A percentile compares a stretch with the other conserved stretches of the same genome.
Conservation (phyloP, 768 basidiomycete genomes). For the Mycena pura region DNA sequence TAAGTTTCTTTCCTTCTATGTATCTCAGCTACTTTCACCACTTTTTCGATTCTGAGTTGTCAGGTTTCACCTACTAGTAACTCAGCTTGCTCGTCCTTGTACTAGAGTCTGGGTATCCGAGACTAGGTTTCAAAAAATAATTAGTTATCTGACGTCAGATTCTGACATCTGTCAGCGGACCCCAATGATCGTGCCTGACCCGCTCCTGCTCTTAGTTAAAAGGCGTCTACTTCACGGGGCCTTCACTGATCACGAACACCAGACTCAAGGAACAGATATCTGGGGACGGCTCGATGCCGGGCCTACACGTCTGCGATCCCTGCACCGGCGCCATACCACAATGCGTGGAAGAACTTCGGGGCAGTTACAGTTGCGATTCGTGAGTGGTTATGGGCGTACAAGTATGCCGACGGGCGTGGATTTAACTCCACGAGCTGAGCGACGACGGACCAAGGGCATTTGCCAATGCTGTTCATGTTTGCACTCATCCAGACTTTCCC, state of each 20-base stretch:
- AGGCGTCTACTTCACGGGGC: constrained; percentile 1
- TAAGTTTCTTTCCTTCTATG: too few species aligned
- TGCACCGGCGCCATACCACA: constrained; percentile 11
- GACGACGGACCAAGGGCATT: constrained; percentile 23
- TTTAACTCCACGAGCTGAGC: constrained; percentile 13
- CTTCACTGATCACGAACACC: background rate
- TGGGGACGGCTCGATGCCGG: constrained; percentile 5
- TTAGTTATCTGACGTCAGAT: too few species aligned
- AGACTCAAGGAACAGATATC: background rate
- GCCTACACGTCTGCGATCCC: constrained; percentile 16
- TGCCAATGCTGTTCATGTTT: constrained; percentile 18
- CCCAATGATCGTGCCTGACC: too few species aligned
- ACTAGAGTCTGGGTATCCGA: too few species aligned
- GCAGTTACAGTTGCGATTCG: constrained; percentile 21
- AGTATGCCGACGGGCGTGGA: constrained; percentile 6
- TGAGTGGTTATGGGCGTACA: constrained; percentile 20
- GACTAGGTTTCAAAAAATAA: too few species aligned
- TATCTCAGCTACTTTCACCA: too few species aligned
- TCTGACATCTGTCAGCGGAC: too few species aligned
- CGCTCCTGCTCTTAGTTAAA: constrained; percentile 17
- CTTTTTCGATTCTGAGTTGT: too few species aligned
- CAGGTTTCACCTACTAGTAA: too few species aligned
- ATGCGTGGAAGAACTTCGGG: constrained; percentile 27
- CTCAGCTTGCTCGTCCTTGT: too few species aligned
- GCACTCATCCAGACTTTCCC: constrained; percentile 23